A percentile compares a stretch with the other conserved stretches of the same genome.
Evolutionary conservation across 2,329 filamentous ascomycete genomes (phyloP).

Genomic region (Ophiostoma montium): DNA sequence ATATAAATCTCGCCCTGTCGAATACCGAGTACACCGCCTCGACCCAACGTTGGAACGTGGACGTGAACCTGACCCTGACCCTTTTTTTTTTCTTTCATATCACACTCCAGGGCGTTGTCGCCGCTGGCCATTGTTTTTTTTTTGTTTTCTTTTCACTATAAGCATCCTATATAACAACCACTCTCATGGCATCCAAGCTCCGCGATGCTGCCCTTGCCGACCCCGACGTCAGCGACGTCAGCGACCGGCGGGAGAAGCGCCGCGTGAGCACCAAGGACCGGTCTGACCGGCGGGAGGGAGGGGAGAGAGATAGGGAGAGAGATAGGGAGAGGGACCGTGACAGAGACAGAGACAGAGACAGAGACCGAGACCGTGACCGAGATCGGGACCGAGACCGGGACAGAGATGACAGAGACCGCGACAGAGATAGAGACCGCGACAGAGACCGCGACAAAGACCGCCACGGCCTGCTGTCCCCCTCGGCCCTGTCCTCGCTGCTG

Average conservation of each 20-base stretch:
- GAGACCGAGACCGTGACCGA: background rate
- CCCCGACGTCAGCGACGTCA: conserved; percentile 4
- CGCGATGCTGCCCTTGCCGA: conserved; percentile 4
- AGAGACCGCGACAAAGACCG: background rate
- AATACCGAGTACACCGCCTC: no score
- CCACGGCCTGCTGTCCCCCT: conserved; percentile 3
- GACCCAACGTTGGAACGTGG: no score
- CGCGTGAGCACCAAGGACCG: conserved; percentile 7
- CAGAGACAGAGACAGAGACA: background rate
- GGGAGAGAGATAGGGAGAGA: background rate
- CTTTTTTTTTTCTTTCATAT: no score
- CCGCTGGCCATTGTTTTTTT: no score
- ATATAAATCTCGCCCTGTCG: no score
- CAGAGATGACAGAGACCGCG: background rate
- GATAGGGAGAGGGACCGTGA: background rate
- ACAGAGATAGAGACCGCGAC: background rate
- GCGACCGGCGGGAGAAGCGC: conserved; percentile 6
- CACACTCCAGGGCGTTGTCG: no score
- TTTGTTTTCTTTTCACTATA: no score
- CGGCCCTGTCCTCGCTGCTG: conserved; percentile 9
- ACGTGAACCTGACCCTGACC: no score
- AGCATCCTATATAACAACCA: no score
- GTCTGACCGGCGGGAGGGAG: background rate
- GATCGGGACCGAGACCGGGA: conserved; percentile 1
- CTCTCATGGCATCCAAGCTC: conserved; percentile 5